A percentile compares a stretch with the other conserved stretches of the same genome.
These are phyloP conservation scores for Aspergillus candidus DNA, from an alignment of 2,329 filamentous ascomycete genomes.

Conservation along the genomic window DNA sequence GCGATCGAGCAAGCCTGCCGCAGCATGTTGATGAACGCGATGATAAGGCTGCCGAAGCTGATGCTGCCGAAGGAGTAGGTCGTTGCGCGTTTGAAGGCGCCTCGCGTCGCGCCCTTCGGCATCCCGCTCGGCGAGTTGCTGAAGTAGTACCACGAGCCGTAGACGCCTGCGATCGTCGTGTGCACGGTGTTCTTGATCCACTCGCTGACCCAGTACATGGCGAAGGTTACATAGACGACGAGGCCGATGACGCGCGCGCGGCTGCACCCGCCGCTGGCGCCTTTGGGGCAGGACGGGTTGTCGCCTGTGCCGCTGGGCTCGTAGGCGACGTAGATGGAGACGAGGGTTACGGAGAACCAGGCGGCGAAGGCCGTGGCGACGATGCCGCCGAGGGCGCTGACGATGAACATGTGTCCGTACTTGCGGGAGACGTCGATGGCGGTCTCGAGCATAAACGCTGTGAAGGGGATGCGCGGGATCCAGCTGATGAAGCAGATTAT, in stretches of 20 bases:
- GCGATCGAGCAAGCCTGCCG: conserved; percentile 78
- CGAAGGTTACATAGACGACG: conserved; percentile 80
- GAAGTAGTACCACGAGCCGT: conserved; percentile 90
- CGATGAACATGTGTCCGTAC: conserved; percentile 79
- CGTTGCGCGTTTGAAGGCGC: conserved; percentile 72
- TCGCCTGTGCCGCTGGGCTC: conserved; percentile 49
- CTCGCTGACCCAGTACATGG: conserved; percentile 90
- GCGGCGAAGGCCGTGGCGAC: conserved; percentile 68
- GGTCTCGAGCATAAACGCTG: conserved; percentile 80
- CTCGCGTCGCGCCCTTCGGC: conserved; percentile 71
- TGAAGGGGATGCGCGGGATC: conserved; percentile 87
- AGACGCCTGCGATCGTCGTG: conserved; percentile 78
- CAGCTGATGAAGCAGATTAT: conserved; percentile 80
- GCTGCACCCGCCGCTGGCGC: conserved; percentile 53
- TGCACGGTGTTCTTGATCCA: conserved; percentile 93
- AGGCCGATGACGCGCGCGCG: conserved; percentile 74
- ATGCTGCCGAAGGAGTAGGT: conserved; percentile 94
- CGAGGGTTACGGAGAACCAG: conserved; percentile 81
- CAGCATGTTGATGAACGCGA: conserved; percentile 80
- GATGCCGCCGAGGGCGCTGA: conserved; percentile 77
- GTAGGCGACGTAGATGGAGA: conserved; percentile 79
- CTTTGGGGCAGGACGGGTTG: conserved; percentile 52
- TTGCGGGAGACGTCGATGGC: conserved; percentile 77
- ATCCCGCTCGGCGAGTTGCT: conserved; percentile 55
- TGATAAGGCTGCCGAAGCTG: conserved; percentile 74